Evolutionary conservation across 768 basidiomycete species (phyloP), one percentile per base, ranked within the genome.

Genomic region (Mycena leptocephala): DNA sequence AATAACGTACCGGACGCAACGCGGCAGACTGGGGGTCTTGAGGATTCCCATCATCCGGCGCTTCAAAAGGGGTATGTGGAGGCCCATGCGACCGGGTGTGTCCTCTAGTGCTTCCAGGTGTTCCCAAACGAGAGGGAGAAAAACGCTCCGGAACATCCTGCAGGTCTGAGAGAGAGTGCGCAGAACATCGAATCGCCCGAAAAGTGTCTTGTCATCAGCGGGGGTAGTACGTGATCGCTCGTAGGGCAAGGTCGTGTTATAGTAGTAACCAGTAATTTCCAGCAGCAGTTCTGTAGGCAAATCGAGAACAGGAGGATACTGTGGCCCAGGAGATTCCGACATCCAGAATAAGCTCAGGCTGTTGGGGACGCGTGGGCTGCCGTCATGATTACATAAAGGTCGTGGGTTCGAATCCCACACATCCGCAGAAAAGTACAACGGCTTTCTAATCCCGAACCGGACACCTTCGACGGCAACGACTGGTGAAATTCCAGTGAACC

Each of bases 131-230:
- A 75, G 74, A 58, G 22, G 9, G 20, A 43, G n/a, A 20, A 70
- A 75, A 1, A 75, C 16, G 13, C 32, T 41, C 16, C 74, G 30
- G 53, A 75, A 61, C 2, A 20, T 13, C 5, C 61, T 28, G 74
- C 74, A 75, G 9, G 67, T 70, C 20, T 64, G 74, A 43, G 74
- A 75, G 37, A 75, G 74, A 3, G 74, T 46, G 14, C 48, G 73
- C 13, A 74, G 64, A 35, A 64, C 28, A 0, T 64, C 30, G 37
- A 43, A 63, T 32, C 74, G 74, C 2, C 74, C 74, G 11, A 35
- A 35, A n/a, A 75, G 74, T 1, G 63, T 35, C 11, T 53, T 39
- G n/a, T n/a, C n/a, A 3, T 58, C 71, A 26, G 59, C 7, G 1
- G 46, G 22, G 46, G 43, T 26, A 43, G 18, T 24, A 14, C 35